phyloP scores from a whole-genome alignment of 768 basidiomycete genomes.

The Psilocybe cyanescens region DNA sequence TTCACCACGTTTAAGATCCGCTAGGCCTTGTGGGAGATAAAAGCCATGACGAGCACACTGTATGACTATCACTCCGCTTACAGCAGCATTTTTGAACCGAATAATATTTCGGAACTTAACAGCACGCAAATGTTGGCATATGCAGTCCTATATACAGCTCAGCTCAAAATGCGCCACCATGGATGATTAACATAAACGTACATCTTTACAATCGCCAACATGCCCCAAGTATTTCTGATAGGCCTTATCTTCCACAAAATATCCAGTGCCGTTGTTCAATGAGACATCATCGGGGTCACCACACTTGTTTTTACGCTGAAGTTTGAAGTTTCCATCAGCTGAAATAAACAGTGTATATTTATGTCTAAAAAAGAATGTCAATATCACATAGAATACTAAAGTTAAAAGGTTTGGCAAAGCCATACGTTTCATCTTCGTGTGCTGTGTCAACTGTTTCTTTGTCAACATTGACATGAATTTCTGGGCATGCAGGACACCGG shows the following conservation, averaged over 20 bases:
- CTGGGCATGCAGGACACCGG: conserved; percentile 27
- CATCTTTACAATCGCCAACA: not conserved
- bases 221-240: conserved; percentile 23
- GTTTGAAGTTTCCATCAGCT: conserved; percentile 30
- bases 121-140: not conserved
- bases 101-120: not conserved
- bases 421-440: conserved; percentile 18
- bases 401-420: not conserved
- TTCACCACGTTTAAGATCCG: conserved; percentile 32
- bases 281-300: conserved; percentile 32
- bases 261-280: conserved; percentile 27
- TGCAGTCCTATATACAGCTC: not conserved
- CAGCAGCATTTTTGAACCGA: not conserved
- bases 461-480: conserved; percentile 30
- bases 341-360: conserved; percentile 30
- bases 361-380: conserved; percentile 18
- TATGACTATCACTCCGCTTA: too few species aligned
- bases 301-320: conserved; percentile 27
- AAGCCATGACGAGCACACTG: too few species aligned
- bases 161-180: too few species aligned
- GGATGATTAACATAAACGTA: not conserved
- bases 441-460: conserved; percentile 18
- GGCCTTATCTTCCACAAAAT: conserved; percentile 22
- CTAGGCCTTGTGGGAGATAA: conserved; percentile 6
- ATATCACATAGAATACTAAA: not conserved